Conservation (phyloP, 2,329 filamentous ascomycete genomes). For the Cercospora zeina region DNA sequence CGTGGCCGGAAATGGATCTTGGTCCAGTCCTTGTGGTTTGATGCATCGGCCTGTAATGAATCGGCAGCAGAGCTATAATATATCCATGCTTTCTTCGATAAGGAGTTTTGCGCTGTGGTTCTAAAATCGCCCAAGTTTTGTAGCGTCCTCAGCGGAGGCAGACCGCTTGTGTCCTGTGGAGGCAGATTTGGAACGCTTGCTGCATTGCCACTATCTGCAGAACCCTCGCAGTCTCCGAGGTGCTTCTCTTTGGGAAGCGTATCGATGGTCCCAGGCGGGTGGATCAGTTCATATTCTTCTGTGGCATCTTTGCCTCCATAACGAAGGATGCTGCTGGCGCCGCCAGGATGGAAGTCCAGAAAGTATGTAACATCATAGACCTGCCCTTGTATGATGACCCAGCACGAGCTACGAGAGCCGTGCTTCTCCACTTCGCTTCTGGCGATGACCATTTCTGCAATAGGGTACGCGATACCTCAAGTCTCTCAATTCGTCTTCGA, state of each 20-base stretch:
- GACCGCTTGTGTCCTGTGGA: not conserved
- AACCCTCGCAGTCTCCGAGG: constrained; percentile 1
- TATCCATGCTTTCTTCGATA: constrained; percentile 19
- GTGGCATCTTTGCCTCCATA: constrained; percentile 91
- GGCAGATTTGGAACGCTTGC: not conserved
- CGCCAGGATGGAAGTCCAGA: constrained; percentile 79
- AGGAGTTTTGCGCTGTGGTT: not conserved
- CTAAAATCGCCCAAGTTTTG: constrained; percentile 5
- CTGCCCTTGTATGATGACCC: constrained; percentile 81
- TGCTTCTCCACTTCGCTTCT: constrained; percentile 53
- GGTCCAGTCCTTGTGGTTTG: not conserved
- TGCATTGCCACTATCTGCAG: constrained; percentile 3
- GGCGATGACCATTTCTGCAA: not conserved
- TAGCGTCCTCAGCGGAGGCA: not conserved
- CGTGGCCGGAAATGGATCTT: not conserved
- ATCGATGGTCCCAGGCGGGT: constrained; percentile 77
- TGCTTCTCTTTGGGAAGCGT: constrained; percentile 37
- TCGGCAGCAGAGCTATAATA: constrained; percentile 7
- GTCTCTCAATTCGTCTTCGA: not conserved
- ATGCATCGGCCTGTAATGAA: not conserved
- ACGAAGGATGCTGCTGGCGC: constrained; percentile 84
- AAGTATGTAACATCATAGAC: constrained; percentile 84
- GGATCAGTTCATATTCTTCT: constrained; percentile 81
- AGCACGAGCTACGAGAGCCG: constrained; percentile 75
- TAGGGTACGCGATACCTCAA: not conserved